A percentile compares a stretch with the other conserved stretches of the same genome.
Conservation (phyloP, 2,329 filamentous ascomycete genomes). For the Colletotrichum tofieldiae region DNA sequence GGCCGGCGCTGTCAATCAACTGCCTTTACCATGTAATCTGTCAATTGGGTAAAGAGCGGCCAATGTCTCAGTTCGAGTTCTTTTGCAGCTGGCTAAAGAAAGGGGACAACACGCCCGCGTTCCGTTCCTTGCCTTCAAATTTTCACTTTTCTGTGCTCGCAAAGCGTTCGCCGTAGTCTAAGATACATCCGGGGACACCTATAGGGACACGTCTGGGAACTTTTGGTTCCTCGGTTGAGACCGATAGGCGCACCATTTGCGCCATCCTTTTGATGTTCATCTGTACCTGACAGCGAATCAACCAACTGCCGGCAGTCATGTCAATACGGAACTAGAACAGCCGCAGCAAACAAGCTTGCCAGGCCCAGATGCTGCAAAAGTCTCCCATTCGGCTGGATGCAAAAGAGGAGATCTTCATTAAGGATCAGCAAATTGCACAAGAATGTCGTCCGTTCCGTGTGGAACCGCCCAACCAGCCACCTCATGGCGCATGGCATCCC, state of each 20-base stretch:
- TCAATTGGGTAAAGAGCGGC: background rate
- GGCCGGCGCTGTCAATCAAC: background rate
- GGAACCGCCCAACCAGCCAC: constrained; percentile 18
- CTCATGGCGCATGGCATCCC: constrained; percentile 35
- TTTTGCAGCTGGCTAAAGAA: constrained; percentile 8
- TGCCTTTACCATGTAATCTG: background rate
- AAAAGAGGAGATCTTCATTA: constrained; percentile 17
- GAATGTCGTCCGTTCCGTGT: constrained; percentile 19
- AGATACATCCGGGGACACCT: background rate
- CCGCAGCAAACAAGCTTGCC: constrained; percentile 13
- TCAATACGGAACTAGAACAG: background rate
- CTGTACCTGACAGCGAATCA: constrained; percentile 1
- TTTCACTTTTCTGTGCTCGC: background rate
- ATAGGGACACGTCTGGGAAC: background rate
- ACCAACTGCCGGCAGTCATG: constrained; percentile 22
- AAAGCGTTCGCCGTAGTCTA: background rate
- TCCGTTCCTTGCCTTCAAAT: background rate
- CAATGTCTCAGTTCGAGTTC: constrained; percentile 6
- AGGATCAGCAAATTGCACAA: constrained; percentile 35
- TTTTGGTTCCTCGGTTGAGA: background rate
- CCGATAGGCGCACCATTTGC: background rate
- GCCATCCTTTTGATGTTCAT: background rate
- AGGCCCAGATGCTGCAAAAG: constrained; percentile 1
- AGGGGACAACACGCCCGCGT: background rate
- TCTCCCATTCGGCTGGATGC: constrained; percentile 10